Evolutionary conservation across 176 grass and related monocot species (phyloP).

Genomic region (Triticum monococcum): DNA sequence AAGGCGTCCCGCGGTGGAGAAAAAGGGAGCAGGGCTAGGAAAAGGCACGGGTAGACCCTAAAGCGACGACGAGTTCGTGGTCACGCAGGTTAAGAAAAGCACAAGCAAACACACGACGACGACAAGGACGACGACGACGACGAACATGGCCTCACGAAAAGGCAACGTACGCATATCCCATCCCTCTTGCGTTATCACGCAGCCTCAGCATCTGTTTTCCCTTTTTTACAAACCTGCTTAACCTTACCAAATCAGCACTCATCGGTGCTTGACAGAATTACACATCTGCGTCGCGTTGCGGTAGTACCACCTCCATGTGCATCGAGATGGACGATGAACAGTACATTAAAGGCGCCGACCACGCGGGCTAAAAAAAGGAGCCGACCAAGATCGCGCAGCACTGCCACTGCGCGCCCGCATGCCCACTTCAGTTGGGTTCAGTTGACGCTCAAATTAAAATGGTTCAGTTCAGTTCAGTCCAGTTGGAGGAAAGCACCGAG

Average conservation of each 20-base stretch:
- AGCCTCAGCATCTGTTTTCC: neutral
- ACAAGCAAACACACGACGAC: too few relatives aligned
- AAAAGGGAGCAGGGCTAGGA: too few relatives aligned
- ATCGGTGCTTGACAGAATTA: neutral
- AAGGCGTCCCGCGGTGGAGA: too few relatives aligned
- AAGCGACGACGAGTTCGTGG: too few relatives aligned
- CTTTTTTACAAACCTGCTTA: too few relatives aligned
- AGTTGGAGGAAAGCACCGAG: neutral
- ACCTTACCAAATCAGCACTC: neutral
- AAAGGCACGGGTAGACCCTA: too few relatives aligned
- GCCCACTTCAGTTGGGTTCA: neutral
- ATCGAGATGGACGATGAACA: neutral
- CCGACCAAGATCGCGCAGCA: constrained; percentile 47
- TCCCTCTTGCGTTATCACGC: neutral
- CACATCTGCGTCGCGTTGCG: neutral
- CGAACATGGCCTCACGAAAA: too few relatives aligned
- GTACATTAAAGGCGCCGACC: constrained; percentile 16
- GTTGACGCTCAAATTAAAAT: neutral
- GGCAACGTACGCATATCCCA: too few relatives aligned
- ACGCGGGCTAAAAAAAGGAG: constrained; percentile 30
- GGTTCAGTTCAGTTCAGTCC: too few relatives aligned
- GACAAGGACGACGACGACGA: too few relatives aligned
- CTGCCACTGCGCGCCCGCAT: neutral
- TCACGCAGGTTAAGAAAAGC: too few relatives aligned
- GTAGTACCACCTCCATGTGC: neutral